Conservation (phyloP, 768 basidiomycete species). For the Tephrocybe sp. region DNA sequence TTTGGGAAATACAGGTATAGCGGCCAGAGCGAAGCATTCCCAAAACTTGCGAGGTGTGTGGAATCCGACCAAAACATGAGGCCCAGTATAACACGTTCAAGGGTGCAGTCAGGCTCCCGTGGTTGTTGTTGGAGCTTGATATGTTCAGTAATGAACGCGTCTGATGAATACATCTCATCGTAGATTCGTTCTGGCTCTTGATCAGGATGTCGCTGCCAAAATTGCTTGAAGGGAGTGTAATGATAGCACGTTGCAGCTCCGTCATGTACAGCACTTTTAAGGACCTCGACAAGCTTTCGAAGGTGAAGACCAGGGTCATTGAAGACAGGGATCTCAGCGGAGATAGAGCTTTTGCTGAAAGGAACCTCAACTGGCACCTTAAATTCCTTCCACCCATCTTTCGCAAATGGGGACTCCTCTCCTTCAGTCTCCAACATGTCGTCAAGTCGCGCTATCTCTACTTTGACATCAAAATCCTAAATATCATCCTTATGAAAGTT, state of each 20-base stretch:
- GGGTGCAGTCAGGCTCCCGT: constrained; percentile 15
- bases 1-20: constrained; percentile 40
- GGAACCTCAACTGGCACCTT: constrained; percentile 19
- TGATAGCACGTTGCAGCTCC: constrained; percentile 12
- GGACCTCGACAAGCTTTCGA: constrained; percentile 23
- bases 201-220: constrained; percentile 4
- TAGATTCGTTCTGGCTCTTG: constrained; percentile 12
- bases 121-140: constrained; percentile 17
- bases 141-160: constrained; percentile 18
- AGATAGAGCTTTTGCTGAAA: constrained; percentile 14
- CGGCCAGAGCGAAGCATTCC: constrained; percentile 40
- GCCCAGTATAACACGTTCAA: constrained; percentile 20
- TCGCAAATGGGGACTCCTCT: background rate
- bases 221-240: constrained; percentile 15
- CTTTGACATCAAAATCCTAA: background rate
- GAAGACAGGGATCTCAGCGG: constrained; percentile 16
- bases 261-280: constrained; percentile 21
- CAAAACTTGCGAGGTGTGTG: constrained; percentile 35
- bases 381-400: constrained; percentile 14
- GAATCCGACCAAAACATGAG: constrained; percentile 36
- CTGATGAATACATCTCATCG: constrained; percentile 22
- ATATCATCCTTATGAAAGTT: constrained; percentile 11
- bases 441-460: constrained; percentile 5
- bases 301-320: constrained; percentile 25
- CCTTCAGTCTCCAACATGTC: background rate